Evolutionary conservation across 345 rosid species (phyloP).

Genomic region (Aquilaria yunnanensis): DNA sequence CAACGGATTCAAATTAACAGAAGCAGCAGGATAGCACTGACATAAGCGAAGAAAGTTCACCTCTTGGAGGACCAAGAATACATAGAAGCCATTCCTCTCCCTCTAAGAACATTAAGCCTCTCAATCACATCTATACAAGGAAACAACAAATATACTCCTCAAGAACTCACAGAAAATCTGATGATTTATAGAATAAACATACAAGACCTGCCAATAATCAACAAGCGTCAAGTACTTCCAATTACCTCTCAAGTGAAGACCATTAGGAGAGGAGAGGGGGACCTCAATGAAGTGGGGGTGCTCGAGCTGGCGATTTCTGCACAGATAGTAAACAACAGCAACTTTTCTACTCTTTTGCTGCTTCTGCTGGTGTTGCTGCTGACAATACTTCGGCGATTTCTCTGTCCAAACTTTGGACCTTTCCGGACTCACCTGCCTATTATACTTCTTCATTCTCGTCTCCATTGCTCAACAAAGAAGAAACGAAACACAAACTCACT

Average conservation of each 20-base stretch:
- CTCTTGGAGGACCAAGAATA: slow-evolving; percentile 95
- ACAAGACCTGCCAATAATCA: not conserved
- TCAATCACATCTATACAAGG: slow-evolving; percentile 62
- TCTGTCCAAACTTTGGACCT: slow-evolving; percentile 96
- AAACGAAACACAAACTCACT: slow-evolving; percentile 16
- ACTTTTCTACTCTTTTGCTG: slow-evolving; percentile 48
- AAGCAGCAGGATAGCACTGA: too few relatives aligned
- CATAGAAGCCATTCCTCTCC: slow-evolving; percentile 88
- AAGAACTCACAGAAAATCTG: not conserved
- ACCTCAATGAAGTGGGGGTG: slow-evolving; percentile 99
- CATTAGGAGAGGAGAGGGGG: slow-evolving; percentile 59
- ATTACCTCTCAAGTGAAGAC: slow-evolving; percentile 77
- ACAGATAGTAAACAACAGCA: slow-evolving; percentile 81
- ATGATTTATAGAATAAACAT: not conserved
- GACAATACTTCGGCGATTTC: slow-evolving; percentile 73
- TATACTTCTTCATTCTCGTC: slow-evolving; percentile 64
- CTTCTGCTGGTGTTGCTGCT: slow-evolving; percentile 22
- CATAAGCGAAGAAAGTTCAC: slow-evolving; percentile 20
- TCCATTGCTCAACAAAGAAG: slow-evolving; percentile 35
- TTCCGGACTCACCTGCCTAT: slow-evolving; percentile 78
- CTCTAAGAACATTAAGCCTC: slow-evolving; percentile 86
- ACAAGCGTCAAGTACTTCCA: not conserved
- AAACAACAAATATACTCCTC: slow-evolving; percentile 1
- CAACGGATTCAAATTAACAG: not conserved
- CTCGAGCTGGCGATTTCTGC: slow-evolving; percentile 91